Base-by-base conservation (phyloP, 2,329 filamentous ascomycete genomes). In the Madurella fahalii region DNA sequence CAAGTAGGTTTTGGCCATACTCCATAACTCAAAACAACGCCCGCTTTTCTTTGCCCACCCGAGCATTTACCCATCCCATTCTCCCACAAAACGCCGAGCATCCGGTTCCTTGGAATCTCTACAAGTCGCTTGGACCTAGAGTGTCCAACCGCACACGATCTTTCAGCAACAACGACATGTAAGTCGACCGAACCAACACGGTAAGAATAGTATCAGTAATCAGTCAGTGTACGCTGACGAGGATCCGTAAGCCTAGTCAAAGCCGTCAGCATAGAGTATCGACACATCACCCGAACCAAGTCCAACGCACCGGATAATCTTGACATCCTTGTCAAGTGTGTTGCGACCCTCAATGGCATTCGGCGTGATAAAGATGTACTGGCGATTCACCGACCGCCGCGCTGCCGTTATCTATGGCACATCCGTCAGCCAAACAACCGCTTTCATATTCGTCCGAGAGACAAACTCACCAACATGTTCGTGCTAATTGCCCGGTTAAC, bases 301-400 rank as follows among this genome's bases (percentile, higher is more conserved):
- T 9, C 2, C 1, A 44, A 68, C 77, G 61, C 72, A 85, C 84
- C 86, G 84, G 70, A 89, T 88, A 58, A 94, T 85, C 66, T 85
- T 89, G 57, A 95, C 89, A 65, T 95, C 90, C 53, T 77, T 78
- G 58, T 83, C 81, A 37, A 82, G 68, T 45, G 75, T 73, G 25
- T 77, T 78, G 64, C 80, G 71, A 62, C 79, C 76, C 70, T 84
- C 75, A 67, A 95, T 90, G 45, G 87, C 87, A 63, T 96, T 95
- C 30, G 94, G 94, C 2, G 93, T 96, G 68, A 99, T 99, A 52
- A 99, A 82, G 60, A 99, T 92, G 66, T 95, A 99, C 69, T 99
- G 94, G 58, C 90, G 83, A 25, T 91, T 90, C n/a, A 94, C 86
- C 1, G 90, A 89, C 31, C 88, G 83, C 64, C 94, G 83, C 39